Conservation (phyloP, 2,329 filamentous ascomycete genomes). For the Chaetomiaceae sp. region DNA sequence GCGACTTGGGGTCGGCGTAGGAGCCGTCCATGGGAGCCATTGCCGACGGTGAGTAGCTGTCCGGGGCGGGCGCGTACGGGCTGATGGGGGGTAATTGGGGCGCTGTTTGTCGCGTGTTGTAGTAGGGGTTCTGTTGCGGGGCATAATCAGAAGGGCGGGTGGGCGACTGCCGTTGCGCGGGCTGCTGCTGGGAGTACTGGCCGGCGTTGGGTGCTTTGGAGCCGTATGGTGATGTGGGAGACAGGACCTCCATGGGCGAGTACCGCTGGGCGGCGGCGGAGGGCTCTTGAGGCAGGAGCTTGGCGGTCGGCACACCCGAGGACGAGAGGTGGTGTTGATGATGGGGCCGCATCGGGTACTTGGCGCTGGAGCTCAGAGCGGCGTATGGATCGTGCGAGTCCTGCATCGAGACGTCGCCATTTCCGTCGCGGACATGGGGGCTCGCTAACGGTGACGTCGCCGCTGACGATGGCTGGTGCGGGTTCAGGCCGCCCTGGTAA, state of each 20-base stretch:
- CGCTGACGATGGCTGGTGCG: constrained; percentile 38
- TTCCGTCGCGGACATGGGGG: constrained; percentile 62
- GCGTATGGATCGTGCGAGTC: constrained; percentile 78
- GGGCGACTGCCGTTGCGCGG: constrained; percentile 69
- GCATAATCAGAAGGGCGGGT: constrained; percentile 61
- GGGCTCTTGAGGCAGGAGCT: constrained; percentile 72
- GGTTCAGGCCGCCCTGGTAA: constrained; percentile 49
- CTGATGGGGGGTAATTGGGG: constrained; percentile 69
- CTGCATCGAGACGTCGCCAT: constrained; percentile 79
- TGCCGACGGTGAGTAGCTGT: constrained; percentile 64
- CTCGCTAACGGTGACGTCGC: constrained; percentile 54
- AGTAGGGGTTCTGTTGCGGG: constrained; percentile 52
- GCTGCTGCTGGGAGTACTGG: constrained; percentile 45
- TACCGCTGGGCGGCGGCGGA: constrained; percentile 86
- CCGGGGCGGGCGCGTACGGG: constrained; percentile 62
- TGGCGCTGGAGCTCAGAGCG: constrained; percentile 75
- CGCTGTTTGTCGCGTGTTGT: constrained; percentile 41
- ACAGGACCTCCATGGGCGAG: constrained; percentile 89
- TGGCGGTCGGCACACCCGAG: constrained; percentile 47
- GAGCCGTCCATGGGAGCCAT: constrained; percentile 67
- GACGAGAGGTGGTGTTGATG: constrained; percentile 69
- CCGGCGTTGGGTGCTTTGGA: constrained; percentile 51
- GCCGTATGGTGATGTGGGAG: constrained; percentile 73
- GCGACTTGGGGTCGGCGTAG: constrained; percentile 55
- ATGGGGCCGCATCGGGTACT: constrained; percentile 76